A percentile compares a stretch with the other conserved stretches of the same genome.
phyloP scores from a whole-genome alignment of 495 filamentous ascomycete species.

The Cercophora samala region DNA sequence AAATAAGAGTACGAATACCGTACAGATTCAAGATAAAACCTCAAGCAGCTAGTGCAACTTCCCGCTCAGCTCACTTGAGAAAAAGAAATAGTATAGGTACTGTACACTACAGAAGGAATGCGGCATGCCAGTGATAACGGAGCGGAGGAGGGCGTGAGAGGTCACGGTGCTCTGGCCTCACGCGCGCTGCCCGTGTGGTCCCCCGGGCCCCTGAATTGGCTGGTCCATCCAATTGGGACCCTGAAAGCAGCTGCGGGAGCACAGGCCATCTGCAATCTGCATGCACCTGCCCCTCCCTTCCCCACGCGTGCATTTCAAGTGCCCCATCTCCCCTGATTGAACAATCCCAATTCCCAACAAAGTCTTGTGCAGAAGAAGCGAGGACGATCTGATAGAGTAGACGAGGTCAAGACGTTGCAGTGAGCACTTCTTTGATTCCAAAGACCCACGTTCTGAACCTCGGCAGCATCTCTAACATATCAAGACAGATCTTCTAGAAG shows the following conservation, averaged over 20 bases:
- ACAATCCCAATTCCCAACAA: neutral
- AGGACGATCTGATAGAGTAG: neutral
- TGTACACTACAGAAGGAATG: neutral
- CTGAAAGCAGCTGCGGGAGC: neutral
- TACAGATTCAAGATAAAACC: neutral
- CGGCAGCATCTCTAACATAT: neutral
- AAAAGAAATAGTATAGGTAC: neutral
- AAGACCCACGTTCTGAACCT: neutral
- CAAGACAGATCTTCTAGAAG: neutral
- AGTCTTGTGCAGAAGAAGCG: neutral
- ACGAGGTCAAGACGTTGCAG: too few relatives aligned
- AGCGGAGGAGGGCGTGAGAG: too few relatives aligned
- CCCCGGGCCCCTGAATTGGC: neutral
- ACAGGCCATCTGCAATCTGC: neutral
- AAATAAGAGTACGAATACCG: neutral
- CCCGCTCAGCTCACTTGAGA: neutral
- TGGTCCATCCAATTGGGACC: neutral
- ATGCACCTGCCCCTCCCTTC: conserved; percentile 5
- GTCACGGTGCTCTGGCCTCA: neutral
- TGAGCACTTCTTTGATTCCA: neutral
- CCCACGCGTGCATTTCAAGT: conserved; percentile 5
- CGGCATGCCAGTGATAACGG: neutral
- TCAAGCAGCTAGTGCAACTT: neutral
- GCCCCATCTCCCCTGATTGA: neutral
- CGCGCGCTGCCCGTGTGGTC: neutral